Percentiles rank a stretch among this genome's conserved stretches.
Conservation (phyloP, 148 eudicot genomes). For the Rhododendron molle region DNA sequence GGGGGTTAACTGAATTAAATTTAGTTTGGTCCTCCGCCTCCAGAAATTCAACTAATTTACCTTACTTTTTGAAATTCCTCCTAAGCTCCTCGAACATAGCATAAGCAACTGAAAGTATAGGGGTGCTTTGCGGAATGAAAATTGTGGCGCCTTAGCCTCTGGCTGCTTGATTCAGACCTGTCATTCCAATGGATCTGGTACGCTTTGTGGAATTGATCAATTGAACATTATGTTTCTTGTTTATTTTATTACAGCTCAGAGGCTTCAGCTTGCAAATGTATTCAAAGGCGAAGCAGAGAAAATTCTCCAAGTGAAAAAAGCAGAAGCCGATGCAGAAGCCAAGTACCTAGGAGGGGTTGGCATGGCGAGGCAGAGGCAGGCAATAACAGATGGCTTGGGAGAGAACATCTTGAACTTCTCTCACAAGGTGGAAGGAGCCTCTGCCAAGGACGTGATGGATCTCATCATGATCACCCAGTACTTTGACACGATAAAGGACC, state of each 20-base stretch:
- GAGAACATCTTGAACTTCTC: constrained; percentile 96
- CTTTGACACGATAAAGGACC: constrained; percentile 90
- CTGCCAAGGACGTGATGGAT: constrained; percentile 95
- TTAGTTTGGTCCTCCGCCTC: too few relatives aligned
- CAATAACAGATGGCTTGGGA: constrained; percentile 90
- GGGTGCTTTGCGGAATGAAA: too few relatives aligned
- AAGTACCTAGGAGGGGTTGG: constrained; percentile 96
- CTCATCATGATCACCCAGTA: constrained; percentile 97
- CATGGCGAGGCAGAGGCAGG: constrained; percentile 95
- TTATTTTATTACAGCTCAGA: constrained; percentile 55
- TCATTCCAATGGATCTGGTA: not conserved
- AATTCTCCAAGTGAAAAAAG: constrained; percentile 76
- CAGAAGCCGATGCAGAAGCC: constrained; percentile 94
- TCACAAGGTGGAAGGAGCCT: constrained; percentile 78
- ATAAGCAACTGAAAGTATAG: too few relatives aligned
- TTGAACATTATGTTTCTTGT: not conserved
- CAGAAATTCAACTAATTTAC: too few relatives aligned
- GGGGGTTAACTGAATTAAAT: too few relatives aligned
- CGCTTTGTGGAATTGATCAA: not conserved
- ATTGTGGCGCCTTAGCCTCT: not conserved
- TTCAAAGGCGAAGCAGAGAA: constrained; percentile 98
- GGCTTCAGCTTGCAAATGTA: constrained; percentile 94
- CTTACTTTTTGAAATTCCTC: too few relatives aligned
- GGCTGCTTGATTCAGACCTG: not conserved
- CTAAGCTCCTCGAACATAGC: too few relatives aligned